Evolutionary conservation across 2,329 filamentous ascomycete species (phyloP).

Genomic region (Ilyonectria destructans): DNA sequence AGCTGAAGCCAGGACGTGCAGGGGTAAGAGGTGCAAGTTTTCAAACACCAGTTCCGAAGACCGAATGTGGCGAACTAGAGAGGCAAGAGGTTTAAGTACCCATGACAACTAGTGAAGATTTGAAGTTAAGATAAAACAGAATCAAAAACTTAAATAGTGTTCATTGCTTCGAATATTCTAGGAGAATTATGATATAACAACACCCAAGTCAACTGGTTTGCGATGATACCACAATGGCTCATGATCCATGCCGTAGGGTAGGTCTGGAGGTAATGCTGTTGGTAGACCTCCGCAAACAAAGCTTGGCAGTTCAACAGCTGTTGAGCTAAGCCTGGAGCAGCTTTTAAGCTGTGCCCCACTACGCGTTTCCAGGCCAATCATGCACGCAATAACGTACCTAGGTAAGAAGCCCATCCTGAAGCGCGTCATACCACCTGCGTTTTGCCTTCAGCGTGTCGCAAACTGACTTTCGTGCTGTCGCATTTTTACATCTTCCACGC

Average conservation of each 20-base stretch:
- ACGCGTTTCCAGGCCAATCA: conserved; percentile 38
- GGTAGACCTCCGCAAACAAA: background rate
- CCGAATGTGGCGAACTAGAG: too few relatives aligned
- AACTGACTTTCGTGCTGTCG: conserved; percentile 33
- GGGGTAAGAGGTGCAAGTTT: background rate
- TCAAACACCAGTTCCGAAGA: too few relatives aligned
- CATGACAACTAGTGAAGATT: too few relatives aligned
- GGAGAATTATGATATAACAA: background rate
- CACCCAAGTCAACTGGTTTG: background rate
- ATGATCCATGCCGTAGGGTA: background rate
- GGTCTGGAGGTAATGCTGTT: background rate
- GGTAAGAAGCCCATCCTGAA: conserved; percentile 23
- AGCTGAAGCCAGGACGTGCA: background rate
- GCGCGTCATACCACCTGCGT: conserved; percentile 44
- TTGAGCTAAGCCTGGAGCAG: conserved; percentile 6
- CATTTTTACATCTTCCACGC: conserved; percentile 17
- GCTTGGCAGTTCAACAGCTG: background rate
- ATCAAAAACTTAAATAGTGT: background rate
- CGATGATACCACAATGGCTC: background rate
- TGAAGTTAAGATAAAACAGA: background rate
- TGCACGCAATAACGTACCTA: conserved; percentile 14
- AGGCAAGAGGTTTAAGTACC: too few relatives aligned
- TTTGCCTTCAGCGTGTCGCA: conserved; percentile 43
- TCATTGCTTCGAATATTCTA: background rate
- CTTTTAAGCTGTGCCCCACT: conserved; percentile 16